A percentile compares a stretch with the other conserved stretches of the same genome.
Evolutionary conservation across 2,329 filamentous ascomycete genomes (phyloP).

Genomic region (Aspergillus pseudonomiae): DNA sequence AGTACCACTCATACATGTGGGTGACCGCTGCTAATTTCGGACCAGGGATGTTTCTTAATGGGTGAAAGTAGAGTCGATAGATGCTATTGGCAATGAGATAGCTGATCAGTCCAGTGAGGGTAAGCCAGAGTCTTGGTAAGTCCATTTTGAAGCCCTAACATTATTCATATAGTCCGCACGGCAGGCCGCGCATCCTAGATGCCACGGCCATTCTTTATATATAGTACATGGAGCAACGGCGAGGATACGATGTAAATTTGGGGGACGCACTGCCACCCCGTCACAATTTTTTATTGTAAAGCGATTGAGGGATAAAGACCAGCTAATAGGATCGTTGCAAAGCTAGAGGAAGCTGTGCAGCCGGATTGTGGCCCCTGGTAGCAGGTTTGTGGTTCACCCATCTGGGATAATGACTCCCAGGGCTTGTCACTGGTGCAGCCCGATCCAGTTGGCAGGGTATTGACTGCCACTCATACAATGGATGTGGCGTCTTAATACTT

Average conservation of each 20-base stretch:
- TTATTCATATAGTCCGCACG: too few species aligned
- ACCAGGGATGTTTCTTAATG: conserved; percentile 35
- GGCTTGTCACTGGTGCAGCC: neutral
- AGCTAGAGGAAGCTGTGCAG: too few species aligned
- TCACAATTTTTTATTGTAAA: too few species aligned
- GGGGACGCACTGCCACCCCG: too few species aligned
- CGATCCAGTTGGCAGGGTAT: neutral
- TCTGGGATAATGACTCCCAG: neutral
- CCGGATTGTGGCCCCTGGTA: neutral
- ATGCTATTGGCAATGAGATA: conserved; percentile 3
- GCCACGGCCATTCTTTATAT: too few species aligned
- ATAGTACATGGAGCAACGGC: too few species aligned
- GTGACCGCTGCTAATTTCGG: conserved; percentile 35
- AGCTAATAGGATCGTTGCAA: too few species aligned
- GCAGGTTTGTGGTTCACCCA: neutral
- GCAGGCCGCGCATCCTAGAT: too few species aligned
- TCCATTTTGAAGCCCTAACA: neutral
- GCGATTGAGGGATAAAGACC: too few species aligned
- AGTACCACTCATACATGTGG: conserved; percentile 33
- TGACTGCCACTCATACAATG: neutral
- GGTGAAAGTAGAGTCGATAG: conserved; percentile 35
- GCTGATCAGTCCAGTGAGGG: neutral
- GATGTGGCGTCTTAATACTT: neutral
- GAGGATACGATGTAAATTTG: too few species aligned
- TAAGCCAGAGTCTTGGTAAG: neutral